Base-by-base conservation (phyloP, 2,329 filamentous ascomycete species). In the Dendryphion nanum region DNA sequence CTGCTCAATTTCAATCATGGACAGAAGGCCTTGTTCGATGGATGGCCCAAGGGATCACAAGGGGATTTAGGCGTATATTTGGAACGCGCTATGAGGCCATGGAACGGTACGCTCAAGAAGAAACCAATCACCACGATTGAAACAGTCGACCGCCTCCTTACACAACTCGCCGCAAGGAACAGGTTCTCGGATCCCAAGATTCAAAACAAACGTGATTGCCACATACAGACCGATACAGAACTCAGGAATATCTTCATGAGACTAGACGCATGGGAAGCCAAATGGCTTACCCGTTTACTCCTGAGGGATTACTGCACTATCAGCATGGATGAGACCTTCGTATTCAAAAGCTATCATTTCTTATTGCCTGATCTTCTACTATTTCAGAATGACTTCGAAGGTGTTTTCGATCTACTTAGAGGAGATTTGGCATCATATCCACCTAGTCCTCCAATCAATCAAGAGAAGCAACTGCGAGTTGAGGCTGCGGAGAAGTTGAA, bases 221-320 rank as follows among this genome's bases (percentile, higher is more conserved):
- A 54, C 2, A 35, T 55, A 3, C 33, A 48, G 7, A 59, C 49
- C 1, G 57, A 64, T 16, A 38, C 47, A 2, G 49, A 57, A 32
- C 44, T 64, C 12, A 51, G 50, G 15, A 39, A 53, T 1, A 50
- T 13, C 69, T 89, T 37, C 74, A 77, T 31, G 18, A 48, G 49
- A 18, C 40, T 59, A 2, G 53, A 20, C 31, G 78, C 86, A 3
- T 71, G 73, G 73, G 86, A 95, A 57, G 85, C 83, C 4, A 95
- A 95, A 66, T 96, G 90, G 90, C 74, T 95, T 8, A 86, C 86
- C 75, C 77, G 90, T 3, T 70, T 96, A 19, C 73, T 95, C 5
- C 70, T 95, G 18, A 93, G 94, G 57, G 78, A 83, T 45, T 86
- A 83, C 42, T 73, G 76, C n/a, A 84, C 85, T 0, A 71, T 90